Percentiles rank a stretch among this genome's conserved stretches.
Evolutionary conservation across 192 early-diverging fungal genomes (phyloP).

Genomic region (Backusella parvicylindrica): DNA sequence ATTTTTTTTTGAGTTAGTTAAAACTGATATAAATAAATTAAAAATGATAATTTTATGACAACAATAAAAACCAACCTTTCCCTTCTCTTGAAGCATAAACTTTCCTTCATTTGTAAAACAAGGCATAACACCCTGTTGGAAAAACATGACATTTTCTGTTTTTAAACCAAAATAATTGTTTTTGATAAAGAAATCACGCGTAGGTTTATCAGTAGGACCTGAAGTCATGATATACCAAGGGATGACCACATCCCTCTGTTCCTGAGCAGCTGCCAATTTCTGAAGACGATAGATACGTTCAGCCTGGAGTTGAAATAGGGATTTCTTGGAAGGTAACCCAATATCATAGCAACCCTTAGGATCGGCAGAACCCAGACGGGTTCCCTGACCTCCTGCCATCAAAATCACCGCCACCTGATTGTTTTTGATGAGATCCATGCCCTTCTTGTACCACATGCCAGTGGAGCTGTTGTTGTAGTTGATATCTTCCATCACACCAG

Average conservation of each 20-base stretch:
- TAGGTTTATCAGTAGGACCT: constrained; percentile 75
- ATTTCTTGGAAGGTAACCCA: constrained; percentile 80
- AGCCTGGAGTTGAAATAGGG: constrained; percentile 88
- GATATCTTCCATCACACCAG: constrained; percentile 52
- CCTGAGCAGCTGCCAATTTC: constrained; percentile 41
- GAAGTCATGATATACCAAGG: constrained; percentile 98
- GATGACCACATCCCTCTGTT: constrained; percentile 44
- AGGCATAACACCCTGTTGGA: constrained; percentile 84
- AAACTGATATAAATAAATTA: neutral
- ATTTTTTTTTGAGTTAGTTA: neutral
- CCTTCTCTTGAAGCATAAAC: constrained; percentile 73
- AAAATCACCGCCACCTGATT: constrained; percentile 89
- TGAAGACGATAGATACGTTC: constrained; percentile 85
- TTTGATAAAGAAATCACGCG: constrained; percentile 64
- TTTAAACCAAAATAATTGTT: constrained; percentile 79
- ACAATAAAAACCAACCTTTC: constrained; percentile 36
- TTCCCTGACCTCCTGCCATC: constrained; percentile 87
- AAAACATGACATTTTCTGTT: constrained; percentile 76
- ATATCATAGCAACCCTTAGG: constrained; percentile 95
- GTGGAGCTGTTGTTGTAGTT: constrained; percentile 36
- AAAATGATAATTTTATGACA: neutral
- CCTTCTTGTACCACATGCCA: constrained; percentile 58
- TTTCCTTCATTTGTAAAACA: constrained; percentile 85
- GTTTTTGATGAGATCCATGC: constrained; percentile 70
- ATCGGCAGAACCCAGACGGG: constrained; percentile 67